Base-by-base conservation (phyloP, 2,329 filamentous ascomycete species). In the Alternaria sp. region DNA sequence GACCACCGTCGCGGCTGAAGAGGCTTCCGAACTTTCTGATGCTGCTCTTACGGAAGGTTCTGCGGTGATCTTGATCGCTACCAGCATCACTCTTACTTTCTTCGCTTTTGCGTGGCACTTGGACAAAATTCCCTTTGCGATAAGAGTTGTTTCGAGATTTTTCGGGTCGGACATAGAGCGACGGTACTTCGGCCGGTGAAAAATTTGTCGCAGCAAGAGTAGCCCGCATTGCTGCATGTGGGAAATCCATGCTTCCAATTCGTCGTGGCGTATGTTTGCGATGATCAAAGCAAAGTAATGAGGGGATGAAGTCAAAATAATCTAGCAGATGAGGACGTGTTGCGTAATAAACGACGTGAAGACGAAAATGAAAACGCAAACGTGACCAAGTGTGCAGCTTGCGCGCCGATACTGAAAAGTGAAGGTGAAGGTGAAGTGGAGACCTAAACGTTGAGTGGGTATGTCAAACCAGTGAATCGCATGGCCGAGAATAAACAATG, bases 161-260 rank as follows among this genome's bases (percentile, higher is more conserved):
- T 20, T 32, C 24, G 4, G 41, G 41, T 8, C 57, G 47, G 12
- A 30, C 41, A 41, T 57, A 57, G 2, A 60, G 46, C 2, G 53
- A 49, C 9, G 53, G 32, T 4, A 60, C 34, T 30, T 38, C 47
- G 20, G 49, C 41, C 22, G 53, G 53, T 20, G 54, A 46, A 26
- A 57, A 57, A 16, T 57, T 57, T 9, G 46, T 57, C n/a, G 53
- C 47, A 18, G 16, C 47, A 34, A 60, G 20, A 18, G 46, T 30
- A 9, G 57, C 52, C n/a, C 51, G 57, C 16, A 60, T 26, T n/a
- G 46, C 46, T 8, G 36, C 20, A 32, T 56, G 51, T 18, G 57
- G 57, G 34, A 60, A 57, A n/a, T 60, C 57, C 57, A 60, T 60
- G 16, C n/a, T 22, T 32, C 18, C 12, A 14, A 22, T 20, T 41